Evolutionary conservation across 2,329 filamentous ascomycete species (phyloP).

Genomic region (Cladosporium sp.): DNA sequence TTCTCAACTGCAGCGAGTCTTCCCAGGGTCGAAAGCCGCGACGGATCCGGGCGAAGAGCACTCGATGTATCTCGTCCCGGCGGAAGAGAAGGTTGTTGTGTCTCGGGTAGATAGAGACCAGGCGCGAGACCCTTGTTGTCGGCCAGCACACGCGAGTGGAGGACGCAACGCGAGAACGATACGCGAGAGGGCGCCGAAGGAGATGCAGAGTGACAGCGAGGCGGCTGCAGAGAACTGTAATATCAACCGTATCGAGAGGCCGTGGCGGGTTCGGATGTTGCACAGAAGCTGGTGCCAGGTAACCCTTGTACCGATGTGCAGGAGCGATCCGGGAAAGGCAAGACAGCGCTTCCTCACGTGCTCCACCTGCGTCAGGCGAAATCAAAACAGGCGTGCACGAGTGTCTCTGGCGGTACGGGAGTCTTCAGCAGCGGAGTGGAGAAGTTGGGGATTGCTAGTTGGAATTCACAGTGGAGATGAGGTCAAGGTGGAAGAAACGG

Average conservation of each 20-base stretch:
- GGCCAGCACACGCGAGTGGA: constrained; percentile 4
- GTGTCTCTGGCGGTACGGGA: neutral
- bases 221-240: constrained; percentile 13
- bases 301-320: constrained; percentile 11
- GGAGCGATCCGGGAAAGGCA: constrained; percentile 4
- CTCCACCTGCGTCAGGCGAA: constrained; percentile 10
- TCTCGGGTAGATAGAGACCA: constrained; percentile 8
- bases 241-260: constrained; percentile 9
- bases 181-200: constrained; percentile 5
- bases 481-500: neutral
- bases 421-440: constrained; percentile 8
- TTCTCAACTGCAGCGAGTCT: constrained; percentile 10
- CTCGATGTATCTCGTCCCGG: neutral
- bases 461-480: neutral
- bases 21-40: neutral
- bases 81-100: constrained; percentile 3
- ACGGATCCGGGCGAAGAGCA: neutral
- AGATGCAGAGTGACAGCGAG: constrained; percentile 8
- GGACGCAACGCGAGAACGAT: constrained; percentile 11
- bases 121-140: constrained; percentile 7
- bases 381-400: constrained; percentile 5
- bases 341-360: constrained; percentile 10
- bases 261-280: constrained; percentile 11
- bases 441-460: constrained; percentile 7
- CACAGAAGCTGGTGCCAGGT: constrained; percentile 12